Conservation (phyloP, 768 basidiomycete species). For the Russula compacta region DNA sequence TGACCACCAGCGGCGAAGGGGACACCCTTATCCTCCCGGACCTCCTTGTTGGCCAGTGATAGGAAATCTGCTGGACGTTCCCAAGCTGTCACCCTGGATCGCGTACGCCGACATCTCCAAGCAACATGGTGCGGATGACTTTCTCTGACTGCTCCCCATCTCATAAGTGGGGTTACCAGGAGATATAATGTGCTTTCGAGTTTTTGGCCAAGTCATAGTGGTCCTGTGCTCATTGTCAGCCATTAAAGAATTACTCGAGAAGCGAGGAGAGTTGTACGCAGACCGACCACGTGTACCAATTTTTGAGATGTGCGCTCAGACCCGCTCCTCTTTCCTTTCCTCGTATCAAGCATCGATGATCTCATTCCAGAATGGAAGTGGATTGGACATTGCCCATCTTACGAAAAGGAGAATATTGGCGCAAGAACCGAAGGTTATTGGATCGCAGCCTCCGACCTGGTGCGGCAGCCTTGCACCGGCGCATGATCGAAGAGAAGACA, state of each 20-base stretch:
- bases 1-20: background rate
- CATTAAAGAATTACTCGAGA: slow-evolving; percentile 42
- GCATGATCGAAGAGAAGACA: background rate
- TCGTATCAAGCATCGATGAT: background rate
- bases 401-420: background rate
- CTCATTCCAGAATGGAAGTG: background rate
- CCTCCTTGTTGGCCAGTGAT: background rate
- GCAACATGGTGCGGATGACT: background rate
- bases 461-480: background rate
- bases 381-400: background rate
- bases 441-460: slow-evolving; percentile 3
- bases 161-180: background rate
- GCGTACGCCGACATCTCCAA: background rate
- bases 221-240: slow-evolving; percentile 39
- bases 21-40: slow-evolving; percentile 1
- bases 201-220: slow-evolving; percentile 40
- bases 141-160: background rate
- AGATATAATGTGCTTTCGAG: slow-evolving; percentile 19
- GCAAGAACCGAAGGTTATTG: background rate
- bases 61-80: slow-evolving; percentile 4
- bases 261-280: slow-evolving; percentile 30
- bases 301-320: background rate
- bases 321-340: background rate
- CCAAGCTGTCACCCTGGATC: background rate
- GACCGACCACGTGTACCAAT: slow-evolving; percentile 5